Conservation (phyloP, 352 stramenopile species). For the Phytophthora litchii region DNA sequence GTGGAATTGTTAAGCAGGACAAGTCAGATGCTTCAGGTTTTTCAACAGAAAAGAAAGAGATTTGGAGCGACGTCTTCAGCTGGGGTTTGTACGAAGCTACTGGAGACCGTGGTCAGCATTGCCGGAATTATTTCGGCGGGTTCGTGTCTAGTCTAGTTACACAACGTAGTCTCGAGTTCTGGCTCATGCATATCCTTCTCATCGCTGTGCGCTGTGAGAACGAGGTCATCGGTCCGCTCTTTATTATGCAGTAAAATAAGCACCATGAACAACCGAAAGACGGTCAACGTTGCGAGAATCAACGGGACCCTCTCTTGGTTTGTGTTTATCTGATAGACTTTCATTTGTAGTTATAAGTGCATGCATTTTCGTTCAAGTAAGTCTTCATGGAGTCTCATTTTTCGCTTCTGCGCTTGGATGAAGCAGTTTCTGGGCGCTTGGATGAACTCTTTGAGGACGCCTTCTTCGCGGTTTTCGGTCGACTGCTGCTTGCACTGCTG, state of each 20-base stretch:
- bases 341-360: not conserved
- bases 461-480: conserved; percentile 71
- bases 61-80: conserved; percentile 69
- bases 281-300: conserved; percentile 7
- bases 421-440: conserved; percentile 64
- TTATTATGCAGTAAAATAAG: conserved; percentile 46
- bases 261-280: conserved; percentile 20
- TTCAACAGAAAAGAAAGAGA: conserved; percentile 28
- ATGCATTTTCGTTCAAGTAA: conserved; percentile 2
- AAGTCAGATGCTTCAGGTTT: conserved; percentile 23
- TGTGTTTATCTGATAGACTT: conserved; percentile 8
- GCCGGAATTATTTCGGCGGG: conserved; percentile 67
- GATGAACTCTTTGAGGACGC: conserved; percentile 50
- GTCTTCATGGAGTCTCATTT: conserved; percentile 26
- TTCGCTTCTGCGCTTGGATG: conserved; percentile 60
- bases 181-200: conserved; percentile 72
- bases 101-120: conserved; percentile 45
- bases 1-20: conserved; percentile 25
- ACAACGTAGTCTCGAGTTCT: conserved; percentile 59
- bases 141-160: conserved; percentile 52
- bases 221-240: conserved; percentile 59
- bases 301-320: conserved; percentile 20
- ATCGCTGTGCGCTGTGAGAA: conserved; percentile 72
- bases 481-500: conserved; percentile 30
- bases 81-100: conserved; percentile 65